Evolutionary conservation across 1,284 basidiomycete species (phyloP).

Genomic region (Irpex sp.): DNA sequence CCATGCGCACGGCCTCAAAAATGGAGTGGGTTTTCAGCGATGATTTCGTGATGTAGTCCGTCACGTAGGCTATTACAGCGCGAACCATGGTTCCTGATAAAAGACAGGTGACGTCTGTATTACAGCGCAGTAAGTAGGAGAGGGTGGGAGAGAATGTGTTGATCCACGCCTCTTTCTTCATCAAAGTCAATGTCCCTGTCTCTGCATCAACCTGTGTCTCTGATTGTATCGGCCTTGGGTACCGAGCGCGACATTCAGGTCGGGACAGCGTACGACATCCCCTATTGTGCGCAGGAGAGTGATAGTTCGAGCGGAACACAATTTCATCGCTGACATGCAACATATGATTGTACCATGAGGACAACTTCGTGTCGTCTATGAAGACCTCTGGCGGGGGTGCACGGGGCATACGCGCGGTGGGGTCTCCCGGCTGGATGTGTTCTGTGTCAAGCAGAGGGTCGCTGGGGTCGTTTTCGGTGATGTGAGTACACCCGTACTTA

Average conservation of each 20-base stretch:
- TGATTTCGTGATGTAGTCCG: too few species aligned
- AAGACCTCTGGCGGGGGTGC: neutral
- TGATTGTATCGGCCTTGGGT: neutral
- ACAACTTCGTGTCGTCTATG: neutral
- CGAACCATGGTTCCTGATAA: too few species aligned
- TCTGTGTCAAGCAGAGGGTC: neutral
- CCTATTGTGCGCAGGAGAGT: neutral
- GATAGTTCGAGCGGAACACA: slow-evolving; percentile 10
- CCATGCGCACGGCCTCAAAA: slow-evolving; percentile 5
- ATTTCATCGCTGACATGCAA: slow-evolving; percentile 5
- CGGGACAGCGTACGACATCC: neutral
- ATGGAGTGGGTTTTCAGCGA: too few species aligned
- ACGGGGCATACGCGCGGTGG: neutral
- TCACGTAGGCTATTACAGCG: too few species aligned
- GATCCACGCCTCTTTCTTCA: too few species aligned
- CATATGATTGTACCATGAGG: slow-evolving; percentile 1
- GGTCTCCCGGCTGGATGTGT: neutral
- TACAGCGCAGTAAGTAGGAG: too few species aligned
- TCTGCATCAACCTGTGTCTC: neutral
- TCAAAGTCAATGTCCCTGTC: neutral
- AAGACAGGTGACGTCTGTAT: too few species aligned
- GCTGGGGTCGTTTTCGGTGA: neutral
- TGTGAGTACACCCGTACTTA: neutral
- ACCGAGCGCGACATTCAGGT: neutral
- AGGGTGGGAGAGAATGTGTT: too few species aligned